Conservation (phyloP, 352 stramenopile genomes). For the Phytophthora podocarpi region DNA sequence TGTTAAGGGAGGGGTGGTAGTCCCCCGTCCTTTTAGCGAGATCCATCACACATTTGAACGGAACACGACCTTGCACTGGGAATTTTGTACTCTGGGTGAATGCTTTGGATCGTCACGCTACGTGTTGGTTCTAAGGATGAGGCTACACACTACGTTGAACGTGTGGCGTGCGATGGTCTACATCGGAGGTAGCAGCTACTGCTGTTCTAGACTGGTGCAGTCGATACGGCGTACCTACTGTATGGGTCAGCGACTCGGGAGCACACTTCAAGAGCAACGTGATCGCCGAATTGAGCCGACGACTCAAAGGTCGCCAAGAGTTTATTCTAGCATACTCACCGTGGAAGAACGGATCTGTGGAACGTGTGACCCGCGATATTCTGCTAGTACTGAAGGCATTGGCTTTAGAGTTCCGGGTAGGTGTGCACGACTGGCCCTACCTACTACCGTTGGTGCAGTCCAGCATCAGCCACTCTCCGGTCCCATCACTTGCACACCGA, state of each 20-base stretch:
- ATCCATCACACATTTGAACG: conserved; percentile 11
- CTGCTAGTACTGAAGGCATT: conserved; percentile 1
- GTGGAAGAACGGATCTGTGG: conserved; percentile 7
- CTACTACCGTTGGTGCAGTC: neutral
- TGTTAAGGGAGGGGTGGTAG: conserved; percentile 8
- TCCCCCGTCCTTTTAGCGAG: conserved; percentile 16
- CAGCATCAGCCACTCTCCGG: conserved; percentile 2
- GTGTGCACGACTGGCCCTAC: neutral
- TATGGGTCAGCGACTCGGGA: conserved; percentile 1
- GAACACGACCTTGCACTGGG: conserved; percentile 8
- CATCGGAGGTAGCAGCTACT: neutral
- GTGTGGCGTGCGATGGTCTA: conserved; percentile 4
- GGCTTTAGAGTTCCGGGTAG: neutral
- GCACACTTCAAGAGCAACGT: conserved; percentile 8
- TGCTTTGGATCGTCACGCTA: conserved; percentile 12
- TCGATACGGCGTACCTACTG: neutral
- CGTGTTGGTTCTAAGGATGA: conserved; percentile 12
- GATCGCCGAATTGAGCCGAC: neutral
- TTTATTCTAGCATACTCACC: conserved; percentile 3
- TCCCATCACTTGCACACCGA: neutral
- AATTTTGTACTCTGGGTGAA: conserved; percentile 11
- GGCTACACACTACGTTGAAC: conserved; percentile 5
- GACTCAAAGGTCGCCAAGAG: neutral
- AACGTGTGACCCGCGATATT: neutral
- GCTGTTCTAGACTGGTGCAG: conserved; percentile 5